phyloP scores from a whole-genome alignment of 2,329 filamentous ascomycete species.

The Hymenoscyphus linearis region DNA sequence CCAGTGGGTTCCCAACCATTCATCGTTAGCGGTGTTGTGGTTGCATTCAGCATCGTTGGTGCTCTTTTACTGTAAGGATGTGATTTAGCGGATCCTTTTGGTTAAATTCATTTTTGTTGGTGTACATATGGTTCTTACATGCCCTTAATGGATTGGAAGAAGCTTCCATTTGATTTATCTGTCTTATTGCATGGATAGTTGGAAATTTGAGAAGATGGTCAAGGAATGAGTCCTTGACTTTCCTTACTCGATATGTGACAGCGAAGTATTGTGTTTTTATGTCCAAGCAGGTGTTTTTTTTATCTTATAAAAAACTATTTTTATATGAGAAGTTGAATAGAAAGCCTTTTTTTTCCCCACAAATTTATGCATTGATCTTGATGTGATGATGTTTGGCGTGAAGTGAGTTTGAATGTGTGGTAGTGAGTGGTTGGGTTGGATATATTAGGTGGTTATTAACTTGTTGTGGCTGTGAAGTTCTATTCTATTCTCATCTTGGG shows the following conservation, averaged over 20 bases:
- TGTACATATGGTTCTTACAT: constrained; percentile 9
- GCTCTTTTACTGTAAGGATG: constrained; percentile 7
- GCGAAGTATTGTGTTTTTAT: too few relatives aligned
- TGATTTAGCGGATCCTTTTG: background rate
- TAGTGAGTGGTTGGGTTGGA: too few relatives aligned
- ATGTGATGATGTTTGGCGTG: too few relatives aligned
- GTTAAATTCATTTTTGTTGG: background rate
- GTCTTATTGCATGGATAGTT: background rate
- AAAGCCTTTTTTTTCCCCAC: too few relatives aligned
- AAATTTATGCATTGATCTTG: too few relatives aligned
- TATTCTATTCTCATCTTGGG: too few relatives aligned
- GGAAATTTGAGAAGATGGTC: background rate
- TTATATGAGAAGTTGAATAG: too few relatives aligned
- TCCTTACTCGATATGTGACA: background rate
- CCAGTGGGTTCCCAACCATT: constrained; percentile 6
- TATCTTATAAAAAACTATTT: background rate
- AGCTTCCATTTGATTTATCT: background rate
- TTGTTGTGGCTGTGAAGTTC: too few relatives aligned
- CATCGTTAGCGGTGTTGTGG: constrained; percentile 1
- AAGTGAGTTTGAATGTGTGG: too few relatives aligned
- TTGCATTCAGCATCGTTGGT: constrained; percentile 8
- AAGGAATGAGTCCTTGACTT: constrained; percentile 1
- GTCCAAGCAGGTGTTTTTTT: background rate
- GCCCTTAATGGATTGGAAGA: constrained; percentile 1
- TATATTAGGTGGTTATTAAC: too few relatives aligned